Base-by-base conservation (phyloP, 495 filamentous ascomycete genomes). In the Penicillium daleae region DNA sequence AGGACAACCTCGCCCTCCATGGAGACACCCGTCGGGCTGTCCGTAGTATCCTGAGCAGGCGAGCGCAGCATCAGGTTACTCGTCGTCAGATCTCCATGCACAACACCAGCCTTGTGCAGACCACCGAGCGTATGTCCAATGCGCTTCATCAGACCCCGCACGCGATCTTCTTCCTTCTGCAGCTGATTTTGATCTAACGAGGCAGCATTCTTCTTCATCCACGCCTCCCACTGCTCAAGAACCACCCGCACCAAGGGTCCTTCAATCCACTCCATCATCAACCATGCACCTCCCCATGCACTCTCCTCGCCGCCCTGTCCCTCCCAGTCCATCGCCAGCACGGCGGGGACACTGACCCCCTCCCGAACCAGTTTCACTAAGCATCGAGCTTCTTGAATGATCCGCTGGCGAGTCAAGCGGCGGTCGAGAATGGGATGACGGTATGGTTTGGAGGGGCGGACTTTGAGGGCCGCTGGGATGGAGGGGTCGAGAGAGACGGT, bases 81-180 rank as follows among this genome's bases (percentile, higher is more conserved):
- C 60, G 94, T 99, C 61, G 96, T 99, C 79, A 99, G 77, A 78
- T 99, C 95, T 48, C 95, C 95, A 80, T 99, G 95, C 52, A 96
- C 85, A 46, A 97, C 87, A 17, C 95, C 94, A 21, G 85, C 82
- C 54, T 80, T 82, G 79, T 99, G 95, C 77, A 99, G 78, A 44
- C 71, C 81, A n/a, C 92, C 95, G 19, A 98, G 86, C 6, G 86
- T 87, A 15, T 69, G 60, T 0, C 93, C 95, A 60, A 97, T 87
- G 71, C 83, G 81, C 56, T 78, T 78, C 86, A 98, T 87, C 71
- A 96, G 69, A 24, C 72, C 82, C 35, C 76, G 69, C 61, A 85
- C 77, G 63, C 64, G 78, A 26, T 74, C 71, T n/a, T 79, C 74
- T 56, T 78, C 74, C n/a, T 67, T 76, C 42, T 74, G 74, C 15